Conservation (phyloP, 169 alveolate species). For the Plasmodium gaboni region DNA sequence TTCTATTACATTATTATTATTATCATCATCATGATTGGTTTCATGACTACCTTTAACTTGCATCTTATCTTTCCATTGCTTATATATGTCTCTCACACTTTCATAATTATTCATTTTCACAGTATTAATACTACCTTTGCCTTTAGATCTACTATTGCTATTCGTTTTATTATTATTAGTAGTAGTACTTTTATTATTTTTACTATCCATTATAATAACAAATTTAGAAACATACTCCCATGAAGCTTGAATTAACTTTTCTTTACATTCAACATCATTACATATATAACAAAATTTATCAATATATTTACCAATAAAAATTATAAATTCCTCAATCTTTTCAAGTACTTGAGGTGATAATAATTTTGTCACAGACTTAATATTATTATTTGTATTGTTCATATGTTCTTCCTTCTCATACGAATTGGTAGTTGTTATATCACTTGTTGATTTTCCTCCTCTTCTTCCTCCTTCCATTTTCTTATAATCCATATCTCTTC, state of each 20-base stretch:
- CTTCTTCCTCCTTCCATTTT: background rate
- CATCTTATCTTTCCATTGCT: too few relatives aligned
- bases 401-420: background rate
- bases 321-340: slow-evolving; percentile 27
- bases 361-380: too few relatives aligned
- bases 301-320: slow-evolving; percentile 39
- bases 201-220: background rate
- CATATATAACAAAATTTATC: slow-evolving; percentile 17
- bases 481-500: background rate
- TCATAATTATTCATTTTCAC: too few relatives aligned
- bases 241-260: slow-evolving; percentile 20
- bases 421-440: background rate
- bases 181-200: background rate
- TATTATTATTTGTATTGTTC: background rate
- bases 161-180: background rate
- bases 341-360: slow-evolving; percentile 3
- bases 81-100: too few relatives aligned
- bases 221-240: slow-evolving; percentile 63
- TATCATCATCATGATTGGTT: background rate
- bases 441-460: background rate
- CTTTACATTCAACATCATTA: slow-evolving; percentile 28
- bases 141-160: slow-evolving; percentile 4
- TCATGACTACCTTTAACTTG: background rate
- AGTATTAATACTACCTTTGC: background rate
- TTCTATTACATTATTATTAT: too few relatives aligned